Evolutionary conservation across 2,329 filamentous ascomycete genomes (phyloP).

Genomic region (Botryotinia globosa): DNA sequence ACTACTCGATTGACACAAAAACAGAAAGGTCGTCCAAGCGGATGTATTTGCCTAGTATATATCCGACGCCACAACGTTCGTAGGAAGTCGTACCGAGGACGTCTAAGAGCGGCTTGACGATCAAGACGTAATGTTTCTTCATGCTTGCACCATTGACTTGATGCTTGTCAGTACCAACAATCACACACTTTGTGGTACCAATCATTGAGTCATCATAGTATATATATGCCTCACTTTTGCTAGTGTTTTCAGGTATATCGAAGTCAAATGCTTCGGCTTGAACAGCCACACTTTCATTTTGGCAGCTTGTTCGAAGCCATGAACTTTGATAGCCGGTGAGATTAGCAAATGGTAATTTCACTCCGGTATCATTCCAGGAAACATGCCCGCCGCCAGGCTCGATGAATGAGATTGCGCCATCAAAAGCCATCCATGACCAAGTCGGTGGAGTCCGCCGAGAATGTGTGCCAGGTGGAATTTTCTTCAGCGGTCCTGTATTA

Average conservation of each 20-base stretch:
- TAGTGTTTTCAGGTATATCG: not conserved
- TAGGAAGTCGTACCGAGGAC: not conserved
- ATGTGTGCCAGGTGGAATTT: not conserved
- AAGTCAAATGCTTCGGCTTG: not conserved
- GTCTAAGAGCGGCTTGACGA: not conserved
- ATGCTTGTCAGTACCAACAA: not conserved
- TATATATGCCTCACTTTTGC: not conserved
- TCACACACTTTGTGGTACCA: not conserved
- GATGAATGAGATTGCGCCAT: conserved; percentile 12
- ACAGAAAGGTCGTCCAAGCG: not conserved
- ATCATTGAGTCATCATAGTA: not conserved
- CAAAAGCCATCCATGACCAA: conserved; percentile 20
- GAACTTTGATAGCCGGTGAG: not conserved
- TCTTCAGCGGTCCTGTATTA: not conserved
- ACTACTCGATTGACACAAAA: not conserved
- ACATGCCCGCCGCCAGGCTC: not conserved
- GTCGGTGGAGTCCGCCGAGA: not conserved
- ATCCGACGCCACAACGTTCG: conserved; percentile 7
- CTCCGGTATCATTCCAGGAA: not conserved
- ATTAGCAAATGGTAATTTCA: not conserved
- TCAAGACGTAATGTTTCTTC: conserved; percentile 9
- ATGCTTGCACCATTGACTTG: not conserved
- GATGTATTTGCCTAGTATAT: not conserved
- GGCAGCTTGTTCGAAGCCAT: conserved; percentile 7
- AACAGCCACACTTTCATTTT: not conserved